A percentile compares a stretch with the other conserved stretches of the same genome.
Evolutionary conservation across 2,329 filamentous ascomycete genomes (phyloP).

Genomic region (Diaporthe sp.): DNA sequence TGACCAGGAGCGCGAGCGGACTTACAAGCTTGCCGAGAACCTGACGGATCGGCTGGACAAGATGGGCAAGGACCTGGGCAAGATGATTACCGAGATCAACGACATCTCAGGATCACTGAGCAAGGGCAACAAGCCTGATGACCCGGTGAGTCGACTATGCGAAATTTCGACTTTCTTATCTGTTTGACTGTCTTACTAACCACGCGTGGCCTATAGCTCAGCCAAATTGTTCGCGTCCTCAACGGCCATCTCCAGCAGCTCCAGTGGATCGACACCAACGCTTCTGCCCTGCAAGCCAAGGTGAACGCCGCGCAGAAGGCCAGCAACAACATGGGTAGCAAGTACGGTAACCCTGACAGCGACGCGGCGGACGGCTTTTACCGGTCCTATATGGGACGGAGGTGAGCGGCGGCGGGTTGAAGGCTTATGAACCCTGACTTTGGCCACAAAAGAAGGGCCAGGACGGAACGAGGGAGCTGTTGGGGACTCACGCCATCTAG

Average conservation of each 20-base stretch:
- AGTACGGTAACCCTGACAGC: constrained; percentile 72
- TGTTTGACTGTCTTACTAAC: constrained; percentile 45
- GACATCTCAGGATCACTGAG: constrained; percentile 88
- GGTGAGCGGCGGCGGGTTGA: constrained; percentile 57
- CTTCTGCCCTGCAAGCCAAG: constrained; percentile 84
- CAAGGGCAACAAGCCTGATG: constrained; percentile 90
- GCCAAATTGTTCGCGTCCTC: constrained; percentile 94
- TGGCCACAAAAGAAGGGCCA: neutral
- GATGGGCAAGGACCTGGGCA: constrained; percentile 91
- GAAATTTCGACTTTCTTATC: neutral
- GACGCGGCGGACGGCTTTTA: constrained; percentile 92
- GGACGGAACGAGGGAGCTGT: neutral
- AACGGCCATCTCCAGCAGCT: constrained; percentile 93
- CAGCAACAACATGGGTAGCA: constrained; percentile 71
- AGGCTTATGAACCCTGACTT: neutral
- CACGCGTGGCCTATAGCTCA: constrained; percentile 70
- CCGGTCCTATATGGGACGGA: constrained; percentile 84
- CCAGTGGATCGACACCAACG: constrained; percentile 92
- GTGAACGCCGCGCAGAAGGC: constrained; percentile 86
- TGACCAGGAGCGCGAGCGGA: constrained; percentile 95
- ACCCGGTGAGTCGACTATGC: constrained; percentile 75
- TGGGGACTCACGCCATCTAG: neutral
- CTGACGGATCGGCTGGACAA: constrained; percentile 91
- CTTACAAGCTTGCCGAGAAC: constrained; percentile 96
- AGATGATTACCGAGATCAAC: constrained; percentile 99